These are phyloP conservation scores for Fraxinus pennsylvanica DNA, from an alignment of 257 asterid genomes.

Conservation along the genomic window DNA sequence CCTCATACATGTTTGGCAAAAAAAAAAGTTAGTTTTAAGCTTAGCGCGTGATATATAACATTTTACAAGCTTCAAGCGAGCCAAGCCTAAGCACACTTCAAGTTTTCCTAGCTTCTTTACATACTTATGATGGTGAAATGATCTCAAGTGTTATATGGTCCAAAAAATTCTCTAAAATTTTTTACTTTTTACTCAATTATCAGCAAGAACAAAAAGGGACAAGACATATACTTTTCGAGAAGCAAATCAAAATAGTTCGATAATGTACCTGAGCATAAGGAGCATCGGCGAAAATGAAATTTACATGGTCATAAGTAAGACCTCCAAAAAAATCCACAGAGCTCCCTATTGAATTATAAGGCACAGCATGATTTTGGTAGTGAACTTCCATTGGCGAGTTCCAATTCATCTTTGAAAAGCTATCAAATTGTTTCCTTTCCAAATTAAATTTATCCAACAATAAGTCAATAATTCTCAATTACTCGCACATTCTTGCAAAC, in stretches of 20 bases:
- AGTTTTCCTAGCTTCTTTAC: not conserved
- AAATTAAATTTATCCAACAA: not conserved
- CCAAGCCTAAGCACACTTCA: constrained; percentile 5
- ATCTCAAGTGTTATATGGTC: not conserved
- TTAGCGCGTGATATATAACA: not conserved
- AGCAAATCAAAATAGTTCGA: constrained; percentile 12
- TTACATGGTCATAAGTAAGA: constrained; percentile 77
- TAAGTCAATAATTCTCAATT: constrained; percentile 23
- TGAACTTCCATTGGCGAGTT: constrained; percentile 62
- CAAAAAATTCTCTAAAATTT: not conserved
- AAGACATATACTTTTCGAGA: not conserved
- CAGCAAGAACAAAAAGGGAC: constrained; percentile 16
- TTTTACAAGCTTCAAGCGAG: constrained; percentile 4
- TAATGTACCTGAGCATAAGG: constrained; percentile 66
- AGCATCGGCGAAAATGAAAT: constrained; percentile 72
- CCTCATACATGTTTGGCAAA: not conserved
- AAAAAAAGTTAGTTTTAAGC: not conserved
- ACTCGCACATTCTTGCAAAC: constrained; percentile 12
- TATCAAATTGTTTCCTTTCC: not conserved
- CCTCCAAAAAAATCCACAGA: constrained; percentile 93
- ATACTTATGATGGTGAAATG: not conserved
- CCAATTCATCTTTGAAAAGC: constrained; percentile 52
- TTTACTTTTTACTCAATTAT: not conserved
- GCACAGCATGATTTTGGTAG: constrained; percentile 62
- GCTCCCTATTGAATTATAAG: constrained; percentile 82